These are phyloP conservation scores for Euphrasia arctica DNA, from an alignment of 305 asterid species.

Conservation along the genomic window DNA sequence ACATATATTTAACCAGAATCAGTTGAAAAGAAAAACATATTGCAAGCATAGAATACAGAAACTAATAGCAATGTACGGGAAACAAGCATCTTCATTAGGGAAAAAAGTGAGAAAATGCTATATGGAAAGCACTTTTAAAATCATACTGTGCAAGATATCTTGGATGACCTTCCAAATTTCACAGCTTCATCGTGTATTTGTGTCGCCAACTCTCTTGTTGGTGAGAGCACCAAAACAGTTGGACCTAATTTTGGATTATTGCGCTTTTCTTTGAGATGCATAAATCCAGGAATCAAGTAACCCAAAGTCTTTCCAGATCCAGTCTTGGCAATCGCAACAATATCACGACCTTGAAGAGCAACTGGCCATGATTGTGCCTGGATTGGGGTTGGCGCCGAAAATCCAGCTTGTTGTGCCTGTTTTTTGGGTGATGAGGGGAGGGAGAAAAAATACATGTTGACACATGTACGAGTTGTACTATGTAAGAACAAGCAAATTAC, in stretches of 20 bases:
- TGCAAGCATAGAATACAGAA: slow-evolving; percentile 19
- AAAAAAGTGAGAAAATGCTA: slow-evolving; percentile 1
- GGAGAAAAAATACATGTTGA: no score
- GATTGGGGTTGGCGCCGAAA: slow-evolving; percentile 91
- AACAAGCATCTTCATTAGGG: slow-evolving; percentile 8
- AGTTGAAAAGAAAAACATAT: slow-evolving; percentile 14
- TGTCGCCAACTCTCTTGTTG: slow-evolving; percentile 92
- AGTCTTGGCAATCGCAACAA: slow-evolving; percentile 94
- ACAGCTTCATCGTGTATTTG: slow-evolving; percentile 91
- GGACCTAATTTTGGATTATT: slow-evolving; percentile 78
- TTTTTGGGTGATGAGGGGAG: not conserved
- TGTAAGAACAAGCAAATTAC: not conserved
- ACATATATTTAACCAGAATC: not conserved
- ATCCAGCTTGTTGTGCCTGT: slow-evolving; percentile 81
- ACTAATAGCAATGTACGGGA: slow-evolving; percentile 1
- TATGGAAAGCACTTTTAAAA: slow-evolving; percentile 19
- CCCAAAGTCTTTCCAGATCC: slow-evolving; percentile 97
- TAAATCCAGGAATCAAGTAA: slow-evolving; percentile 86
- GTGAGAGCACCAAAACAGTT: slow-evolving; percentile 85
- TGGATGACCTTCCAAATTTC: slow-evolving; percentile 78
- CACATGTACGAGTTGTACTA: no score
- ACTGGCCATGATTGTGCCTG: slow-evolving; percentile 98
- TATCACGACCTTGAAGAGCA: slow-evolving; percentile 82
- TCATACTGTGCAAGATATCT: slow-evolving; percentile 80
- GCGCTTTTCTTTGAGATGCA: slow-evolving; percentile 56